phyloP scores from a whole-genome alignment of 108 stramenopile genomes.

The Cyclotella sp. region DNA sequence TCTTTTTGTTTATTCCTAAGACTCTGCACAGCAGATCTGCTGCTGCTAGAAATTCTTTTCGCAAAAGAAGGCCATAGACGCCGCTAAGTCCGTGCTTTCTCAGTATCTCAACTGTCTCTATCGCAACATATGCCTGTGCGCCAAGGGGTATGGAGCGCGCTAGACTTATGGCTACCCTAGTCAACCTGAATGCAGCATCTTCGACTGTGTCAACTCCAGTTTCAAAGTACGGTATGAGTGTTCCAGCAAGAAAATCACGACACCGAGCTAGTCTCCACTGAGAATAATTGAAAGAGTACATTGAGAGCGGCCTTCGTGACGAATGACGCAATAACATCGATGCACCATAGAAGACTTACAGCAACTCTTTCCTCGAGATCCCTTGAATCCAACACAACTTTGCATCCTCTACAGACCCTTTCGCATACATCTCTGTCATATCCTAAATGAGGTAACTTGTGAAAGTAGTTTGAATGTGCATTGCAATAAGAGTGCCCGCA shows the following conservation, averaged over 20 bases:
- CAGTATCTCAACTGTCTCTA: conserved; percentile 93
- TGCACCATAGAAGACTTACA: conserved; percentile 13
- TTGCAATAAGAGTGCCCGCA: conserved; percentile 91
- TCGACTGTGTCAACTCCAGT: conserved; percentile 81
- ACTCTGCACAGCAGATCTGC: conserved; percentile 89
- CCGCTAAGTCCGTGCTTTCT: conserved; percentile 92
- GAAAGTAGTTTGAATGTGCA: conserved; percentile 63
- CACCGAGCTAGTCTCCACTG: conserved; percentile 82
- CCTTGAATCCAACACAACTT: conserved; percentile 69
- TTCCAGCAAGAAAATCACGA: conserved; percentile 64
- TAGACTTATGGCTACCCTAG: conserved; percentile 73
- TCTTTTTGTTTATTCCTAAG: conserved; percentile 83
- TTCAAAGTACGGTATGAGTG: conserved; percentile 85
- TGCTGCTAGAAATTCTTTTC: conserved; percentile 93
- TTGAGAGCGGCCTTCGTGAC: not conserved
- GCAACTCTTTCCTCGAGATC: conserved; percentile 87
- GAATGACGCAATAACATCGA: not conserved
- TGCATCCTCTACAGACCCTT: conserved; percentile 87
- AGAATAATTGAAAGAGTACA: not conserved
- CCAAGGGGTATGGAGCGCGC: conserved; percentile 85
- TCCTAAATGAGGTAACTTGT: conserved; percentile 84
- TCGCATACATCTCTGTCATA: conserved; percentile 82
- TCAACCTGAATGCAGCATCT: conserved; percentile 73
- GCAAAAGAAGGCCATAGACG: conserved; percentile 88
- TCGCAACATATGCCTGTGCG: conserved; percentile 86